Evolutionary conservation across 805 yeast genomes (phyloP), one percentile per base, ranked within the genome.

Genomic region (Saccharomycopsis sp.): DNA sequence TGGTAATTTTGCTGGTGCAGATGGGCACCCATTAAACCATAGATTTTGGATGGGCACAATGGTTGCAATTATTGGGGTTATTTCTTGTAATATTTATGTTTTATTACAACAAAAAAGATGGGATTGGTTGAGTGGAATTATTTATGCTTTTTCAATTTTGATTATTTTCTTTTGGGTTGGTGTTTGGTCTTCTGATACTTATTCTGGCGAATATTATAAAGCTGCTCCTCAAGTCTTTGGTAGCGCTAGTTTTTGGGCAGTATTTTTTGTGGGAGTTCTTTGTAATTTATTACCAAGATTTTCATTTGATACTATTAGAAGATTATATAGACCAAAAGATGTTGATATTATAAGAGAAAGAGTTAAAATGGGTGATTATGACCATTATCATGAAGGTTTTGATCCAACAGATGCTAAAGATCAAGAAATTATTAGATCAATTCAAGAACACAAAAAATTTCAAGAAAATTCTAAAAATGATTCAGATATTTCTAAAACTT

Each of bases 151-250:
- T 17, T 79, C 89, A 1, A 67, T 76, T 34, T 47, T 81, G 21
- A 51, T 80, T 14, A 63, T 81, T 26, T 78, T 72, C 55, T 78
- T 70, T 23, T 83, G 94, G 94, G 76, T 88, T 1, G 89, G 89
- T 48, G 66, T 80, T 36, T 83, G 89, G 89, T 70, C 85, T 12
- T 64, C 82, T 3, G 54, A 72, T 0, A 37, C 62, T 2, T 55
- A 53, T 35, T 64, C 80, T 42, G 68, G 66, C 10, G 87, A 79
- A 51, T 79, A 74, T 49, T 82, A 76, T 57, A 74, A 75, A 51
- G 72, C 79, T 21, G 88, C 77, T 19, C 70, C 76, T 3, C 75
- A 72, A 49, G 54, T 78, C 37, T 79, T 76, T 55, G 84, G 83
- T 1, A 56, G 72, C 10, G 65, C 74, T 74, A 70, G 77, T 2